These are phyloP conservation scores for Trypanosoma lewisi DNA, from an alignment of 208 protist species.

Conservation along the genomic window DNA sequence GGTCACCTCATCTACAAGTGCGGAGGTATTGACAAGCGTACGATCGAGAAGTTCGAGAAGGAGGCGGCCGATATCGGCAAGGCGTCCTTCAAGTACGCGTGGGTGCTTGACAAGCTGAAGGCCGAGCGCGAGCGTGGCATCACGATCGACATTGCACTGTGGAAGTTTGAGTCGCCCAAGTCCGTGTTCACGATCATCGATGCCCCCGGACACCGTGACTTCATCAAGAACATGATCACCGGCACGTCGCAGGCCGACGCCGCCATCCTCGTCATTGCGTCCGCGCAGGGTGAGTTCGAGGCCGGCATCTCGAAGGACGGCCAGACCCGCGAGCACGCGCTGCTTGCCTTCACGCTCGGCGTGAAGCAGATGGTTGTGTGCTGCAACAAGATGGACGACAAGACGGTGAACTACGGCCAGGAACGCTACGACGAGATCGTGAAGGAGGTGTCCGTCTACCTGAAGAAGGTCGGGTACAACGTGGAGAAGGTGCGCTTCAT, in stretches of 20 bases:
- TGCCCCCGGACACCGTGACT: constrained; percentile 92
- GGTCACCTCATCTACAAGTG: constrained; percentile 91
- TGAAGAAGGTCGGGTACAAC: no score
- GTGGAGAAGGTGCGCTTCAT: no score
- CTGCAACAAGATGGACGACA: no score
- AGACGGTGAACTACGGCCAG: no score
- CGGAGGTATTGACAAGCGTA: constrained; percentile 89
- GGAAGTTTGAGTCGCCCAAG: constrained; percentile 91
- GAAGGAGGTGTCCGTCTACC: no score
- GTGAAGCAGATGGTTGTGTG: constrained; percentile 91
- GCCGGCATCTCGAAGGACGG: constrained; percentile 92
- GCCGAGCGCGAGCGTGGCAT: constrained; percentile 92
- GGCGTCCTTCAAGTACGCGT: constrained; percentile 93
- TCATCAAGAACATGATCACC: constrained; percentile 95
- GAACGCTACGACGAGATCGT: no score
- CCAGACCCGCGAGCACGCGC: constrained; percentile 92
- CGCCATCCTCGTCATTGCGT: constrained; percentile 87
- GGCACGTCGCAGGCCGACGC: constrained; percentile 91
- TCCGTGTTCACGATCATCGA: constrained; percentile 93
- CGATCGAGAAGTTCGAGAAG: constrained; percentile 91
- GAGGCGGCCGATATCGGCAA: constrained; percentile 90
- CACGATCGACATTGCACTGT: constrained; percentile 92
- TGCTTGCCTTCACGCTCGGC: constrained; percentile 88
- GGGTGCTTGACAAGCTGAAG: constrained; percentile 92
- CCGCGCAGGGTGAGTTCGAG: constrained; percentile 90